A percentile compares a stretch with the other conserved stretches of the same genome.
Evolutionary conservation across 225 moss, liverwort and hornwort genomes (phyloP).

Genomic region (Anthoceros angustus): DNA sequence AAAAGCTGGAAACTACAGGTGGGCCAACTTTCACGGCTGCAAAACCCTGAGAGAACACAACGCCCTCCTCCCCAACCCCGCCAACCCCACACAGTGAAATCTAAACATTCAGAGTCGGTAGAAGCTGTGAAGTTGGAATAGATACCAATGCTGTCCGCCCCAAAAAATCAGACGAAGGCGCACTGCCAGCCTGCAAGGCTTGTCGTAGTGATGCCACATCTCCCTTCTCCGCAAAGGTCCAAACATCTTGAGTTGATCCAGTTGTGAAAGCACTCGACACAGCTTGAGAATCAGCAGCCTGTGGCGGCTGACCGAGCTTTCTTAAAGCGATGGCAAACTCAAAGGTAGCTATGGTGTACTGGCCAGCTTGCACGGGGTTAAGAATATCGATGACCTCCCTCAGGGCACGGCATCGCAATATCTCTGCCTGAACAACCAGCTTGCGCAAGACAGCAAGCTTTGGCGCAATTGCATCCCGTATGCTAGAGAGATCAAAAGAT

Average conservation of each 20-base stretch:
- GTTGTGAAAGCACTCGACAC: constrained; percentile 13
- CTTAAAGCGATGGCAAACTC: constrained; percentile 54
- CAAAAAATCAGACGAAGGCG: constrained; percentile 37
- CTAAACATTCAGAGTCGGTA: neutral
- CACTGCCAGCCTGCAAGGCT: constrained; percentile 31
- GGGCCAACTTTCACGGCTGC: too few species aligned
- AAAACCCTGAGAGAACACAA: too few species aligned
- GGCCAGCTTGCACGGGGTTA: constrained; percentile 58
- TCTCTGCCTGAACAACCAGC: constrained; percentile 52
- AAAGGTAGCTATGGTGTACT: constrained; percentile 47
- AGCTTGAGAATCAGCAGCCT: constrained; percentile 24
- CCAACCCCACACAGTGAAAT: neutral
- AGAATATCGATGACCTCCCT: constrained; percentile 34
- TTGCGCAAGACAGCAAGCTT: constrained; percentile 52
- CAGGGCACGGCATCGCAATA: constrained; percentile 39
- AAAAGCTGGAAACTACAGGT: too few species aligned
- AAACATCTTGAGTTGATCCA: constrained; percentile 15
- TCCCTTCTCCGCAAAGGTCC: constrained; percentile 45
- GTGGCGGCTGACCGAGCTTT: constrained; percentile 43
- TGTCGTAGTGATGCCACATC: constrained; percentile 26
- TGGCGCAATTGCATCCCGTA: constrained; percentile 46
- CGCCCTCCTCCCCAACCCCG: neutral
- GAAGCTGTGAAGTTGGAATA: neutral
- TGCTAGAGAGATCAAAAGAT: constrained; percentile 31
- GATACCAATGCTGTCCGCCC: constrained; percentile 53